Percentiles rank a stretch among this genome's conserved stretches.
Conservation (phyloP, 495 filamentous ascomycete species). For the Penicillium cataractarum region DNA sequence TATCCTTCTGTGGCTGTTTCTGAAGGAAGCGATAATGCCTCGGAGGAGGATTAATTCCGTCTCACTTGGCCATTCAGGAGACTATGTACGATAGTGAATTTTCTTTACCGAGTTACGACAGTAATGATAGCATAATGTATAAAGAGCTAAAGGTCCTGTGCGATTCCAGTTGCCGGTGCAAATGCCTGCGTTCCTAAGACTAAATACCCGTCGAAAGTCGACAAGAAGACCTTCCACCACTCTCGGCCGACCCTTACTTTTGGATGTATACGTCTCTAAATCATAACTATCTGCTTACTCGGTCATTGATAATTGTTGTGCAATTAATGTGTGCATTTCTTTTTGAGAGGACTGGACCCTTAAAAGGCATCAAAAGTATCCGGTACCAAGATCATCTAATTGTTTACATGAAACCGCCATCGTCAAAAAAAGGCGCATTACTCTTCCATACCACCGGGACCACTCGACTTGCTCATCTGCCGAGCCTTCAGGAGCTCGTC, state of each 20-base stretch:
- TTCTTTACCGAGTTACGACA: constrained; percentile 8
- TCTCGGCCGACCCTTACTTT: neutral
- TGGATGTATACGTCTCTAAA: neutral
- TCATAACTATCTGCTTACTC: neutral
- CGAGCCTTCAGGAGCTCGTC: constrained; percentile 97
- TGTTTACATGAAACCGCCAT: constrained; percentile 35
- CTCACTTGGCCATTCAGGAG: neutral
- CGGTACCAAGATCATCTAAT: constrained; percentile 25
- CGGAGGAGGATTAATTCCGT: constrained; percentile 16
- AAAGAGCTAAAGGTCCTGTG: neutral
- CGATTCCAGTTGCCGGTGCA: neutral
- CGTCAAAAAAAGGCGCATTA: constrained; percentile 38
- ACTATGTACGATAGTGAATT: constrained; percentile 4
- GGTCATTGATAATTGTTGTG: neutral
- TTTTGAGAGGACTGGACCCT: constrained; percentile 32
- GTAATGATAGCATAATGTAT: neutral
- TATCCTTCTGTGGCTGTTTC: constrained; percentile 28
- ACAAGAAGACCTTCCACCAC: neutral
- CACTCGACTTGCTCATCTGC: constrained; percentile 72
- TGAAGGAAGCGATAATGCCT: constrained; percentile 8
- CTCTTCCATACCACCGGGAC: constrained; percentile 51
- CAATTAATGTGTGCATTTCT: constrained; percentile 33
- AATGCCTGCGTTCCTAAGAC: neutral
- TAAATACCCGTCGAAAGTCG: neutral
- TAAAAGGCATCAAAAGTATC: constrained; percentile 15